Evolutionary conservation across 192 early-diverging fungal species (phyloP).

Genomic region (Geosiphon pyriformis): DNA sequence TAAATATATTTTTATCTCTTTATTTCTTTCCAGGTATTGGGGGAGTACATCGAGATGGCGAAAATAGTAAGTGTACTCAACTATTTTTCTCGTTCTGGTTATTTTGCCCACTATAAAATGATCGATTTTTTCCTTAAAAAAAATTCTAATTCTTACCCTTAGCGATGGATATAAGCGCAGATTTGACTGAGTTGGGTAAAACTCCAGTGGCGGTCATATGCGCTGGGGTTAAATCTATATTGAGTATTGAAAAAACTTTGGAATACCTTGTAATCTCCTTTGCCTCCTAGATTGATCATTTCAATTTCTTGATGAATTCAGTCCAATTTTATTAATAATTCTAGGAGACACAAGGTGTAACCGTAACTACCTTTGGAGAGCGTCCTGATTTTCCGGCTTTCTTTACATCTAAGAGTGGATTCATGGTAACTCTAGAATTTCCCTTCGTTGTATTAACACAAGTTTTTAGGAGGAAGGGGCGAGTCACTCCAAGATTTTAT

Average conservation of each 20-base stretch:
- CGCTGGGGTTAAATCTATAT: conserved; percentile 94
- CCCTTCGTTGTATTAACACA: too few relatives aligned
- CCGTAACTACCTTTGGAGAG: conserved; percentile 73
- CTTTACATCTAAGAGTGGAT: conserved; percentile 74
- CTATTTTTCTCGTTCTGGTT: conserved; percentile 3
- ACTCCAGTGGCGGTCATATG: conserved; percentile 95
- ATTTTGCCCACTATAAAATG: too few relatives aligned
- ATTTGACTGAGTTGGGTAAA: conserved; percentile 83
- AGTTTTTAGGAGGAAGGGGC: too few relatives aligned
- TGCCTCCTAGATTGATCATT: not conserved
- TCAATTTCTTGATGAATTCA: not conserved
- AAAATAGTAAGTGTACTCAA: conserved; percentile 40
- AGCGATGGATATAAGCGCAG: conserved; percentile 87
- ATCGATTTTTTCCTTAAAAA: not conserved
- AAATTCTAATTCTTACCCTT: conserved; percentile 2
- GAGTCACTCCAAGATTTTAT: too few relatives aligned
- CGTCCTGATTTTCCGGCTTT: conserved; percentile 82
- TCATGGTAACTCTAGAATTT: conserved; percentile 46
- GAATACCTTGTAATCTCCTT: conserved; percentile 60
- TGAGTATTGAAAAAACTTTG: conserved; percentile 87
- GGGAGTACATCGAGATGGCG: conserved; percentile 85
- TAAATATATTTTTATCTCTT: not conserved
- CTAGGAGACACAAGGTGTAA: conserved; percentile 87
- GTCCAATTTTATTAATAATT: conserved; percentile 1
- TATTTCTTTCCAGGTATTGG: conserved; percentile 61